Conservation (phyloP, 352 stramenopile species). For the Globisporangium middletonii region DNA sequence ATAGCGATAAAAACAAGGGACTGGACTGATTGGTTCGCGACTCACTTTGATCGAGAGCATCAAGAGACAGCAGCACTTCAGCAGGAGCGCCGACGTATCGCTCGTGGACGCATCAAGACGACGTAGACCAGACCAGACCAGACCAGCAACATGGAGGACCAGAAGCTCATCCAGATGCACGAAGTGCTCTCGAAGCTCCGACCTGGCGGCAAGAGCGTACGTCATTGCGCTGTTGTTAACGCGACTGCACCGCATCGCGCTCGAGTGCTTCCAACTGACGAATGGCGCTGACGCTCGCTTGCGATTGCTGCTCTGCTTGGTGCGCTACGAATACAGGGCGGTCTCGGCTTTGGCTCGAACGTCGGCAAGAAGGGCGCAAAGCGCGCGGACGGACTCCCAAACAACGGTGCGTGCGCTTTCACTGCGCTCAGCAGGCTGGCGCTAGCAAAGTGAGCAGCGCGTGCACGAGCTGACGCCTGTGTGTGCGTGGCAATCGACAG, state of each 20-base stretch:
- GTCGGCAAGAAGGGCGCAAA: slow-evolving; percentile 49
- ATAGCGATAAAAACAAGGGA: no score
- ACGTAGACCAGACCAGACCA: no score
- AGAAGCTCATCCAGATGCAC: slow-evolving; percentile 81
- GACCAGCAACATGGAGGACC: slow-evolving; percentile 53
- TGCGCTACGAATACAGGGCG: slow-evolving; percentile 26
- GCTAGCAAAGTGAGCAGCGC: background rate
- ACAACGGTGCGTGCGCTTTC: slow-evolving; percentile 37
- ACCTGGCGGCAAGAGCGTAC: slow-evolving; percentile 72
- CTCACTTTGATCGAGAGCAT: no score
- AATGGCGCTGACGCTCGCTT: slow-evolving; percentile 11
- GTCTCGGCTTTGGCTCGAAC: slow-evolving; percentile 56
- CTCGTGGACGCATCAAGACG: no score
- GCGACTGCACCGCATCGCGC: background rate
- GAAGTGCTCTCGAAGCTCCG: slow-evolving; percentile 83
- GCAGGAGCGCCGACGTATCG: slow-evolving; percentile 2
- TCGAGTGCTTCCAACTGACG: background rate
- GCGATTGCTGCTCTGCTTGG: background rate
- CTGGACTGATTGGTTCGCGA: no score
- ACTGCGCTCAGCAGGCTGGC: background rate
- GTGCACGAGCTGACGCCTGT: background rate
- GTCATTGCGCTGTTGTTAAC: slow-evolving; percentile 3
- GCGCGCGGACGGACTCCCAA: slow-evolving; percentile 64
- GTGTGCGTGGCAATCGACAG: slow-evolving; percentile 4
- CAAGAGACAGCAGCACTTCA: background rate